Base-by-base conservation (phyloP, 805 yeast species). In the Groenewaldozyma salmanticensis region DNA sequence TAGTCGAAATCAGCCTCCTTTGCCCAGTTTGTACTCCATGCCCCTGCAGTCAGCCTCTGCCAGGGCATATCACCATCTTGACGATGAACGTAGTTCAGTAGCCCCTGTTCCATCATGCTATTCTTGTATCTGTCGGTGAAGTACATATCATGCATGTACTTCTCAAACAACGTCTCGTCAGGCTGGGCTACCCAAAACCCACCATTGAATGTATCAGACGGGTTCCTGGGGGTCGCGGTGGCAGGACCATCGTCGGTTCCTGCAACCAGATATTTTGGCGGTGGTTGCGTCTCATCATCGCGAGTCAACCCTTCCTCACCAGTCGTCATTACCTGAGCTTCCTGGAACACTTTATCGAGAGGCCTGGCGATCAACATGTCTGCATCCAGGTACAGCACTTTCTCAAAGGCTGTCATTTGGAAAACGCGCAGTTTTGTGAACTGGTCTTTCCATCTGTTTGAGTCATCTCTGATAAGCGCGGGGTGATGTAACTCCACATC, bases 21-120 rank as follows among this genome's bases (percentile, higher is more conserved):
- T 7, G 47, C 47, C 33, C 42, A 43, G 21, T 43, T 43, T 33
- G 34, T 43, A 35, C 37, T 43, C 47, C 47, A 43, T 5, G n/a
- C 27, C 6, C 44, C 44, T 15, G 45, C 47, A 5, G 24, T 17
- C 16, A 43, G 22, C 21, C 46, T 5, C 15, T 21, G 41, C 34
- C 39, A 38, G 9, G 47, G 47, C 44, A 43, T 13, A 4, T 32
- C 15, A 4, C 47, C 47, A 13, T 27, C 20, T 13, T 15, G 16
- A n/a, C 47, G 21, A 24, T 43, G 43, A 27, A 35, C 47, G 20
- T 43, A 43, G 33, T 43, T 43, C 17, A 43, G 35, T 15, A 43
- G 33, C 6, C 38, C 43, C 32, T 43, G 47, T 27, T 43, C 47
- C 45, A 44, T 39, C 18, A 20, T 17, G 21, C 27, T 38, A 29